A percentile compares a stretch with the other conserved stretches of the same genome.
Evolutionary conservation across 73 alveolate genomes (phyloP).

Genomic region (Tetrahymena elliotti): DNA sequence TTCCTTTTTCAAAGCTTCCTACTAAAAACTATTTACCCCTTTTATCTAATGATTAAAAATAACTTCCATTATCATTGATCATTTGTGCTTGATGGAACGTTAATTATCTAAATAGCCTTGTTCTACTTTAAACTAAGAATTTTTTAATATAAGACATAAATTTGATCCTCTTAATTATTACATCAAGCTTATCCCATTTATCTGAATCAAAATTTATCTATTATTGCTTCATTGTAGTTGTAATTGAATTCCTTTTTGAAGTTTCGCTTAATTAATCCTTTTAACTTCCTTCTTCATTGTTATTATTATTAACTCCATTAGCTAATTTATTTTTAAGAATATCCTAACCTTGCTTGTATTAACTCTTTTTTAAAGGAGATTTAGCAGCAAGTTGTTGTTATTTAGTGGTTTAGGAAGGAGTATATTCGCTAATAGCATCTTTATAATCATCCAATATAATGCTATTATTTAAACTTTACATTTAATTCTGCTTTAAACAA

Average conservation of each 20-base stretch:
- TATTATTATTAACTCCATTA: not conserved
- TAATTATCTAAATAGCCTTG: not conserved
- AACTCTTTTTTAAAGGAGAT: not conserved
- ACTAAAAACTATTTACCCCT: not conserved
- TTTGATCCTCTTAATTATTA: not conserved
- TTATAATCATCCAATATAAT: not conserved
- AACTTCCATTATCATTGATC: not conserved
- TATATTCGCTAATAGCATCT: not conserved
- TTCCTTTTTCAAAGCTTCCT: not conserved
- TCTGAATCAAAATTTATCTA: not conserved
- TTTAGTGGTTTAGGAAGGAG: not conserved
- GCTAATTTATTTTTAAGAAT: not conserved
- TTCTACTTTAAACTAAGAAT: not conserved
- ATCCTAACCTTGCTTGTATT: not conserved
- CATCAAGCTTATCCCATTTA: not conserved
- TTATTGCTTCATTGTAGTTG: not conserved
- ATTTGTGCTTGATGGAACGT: not conserved
- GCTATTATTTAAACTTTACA: not conserved
- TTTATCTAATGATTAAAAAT: not conserved
- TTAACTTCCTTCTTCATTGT: not conserved
- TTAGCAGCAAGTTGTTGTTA: not conserved
- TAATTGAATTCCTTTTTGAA: not conserved
- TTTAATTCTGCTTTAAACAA: not conserved
- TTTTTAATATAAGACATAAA: not conserved
- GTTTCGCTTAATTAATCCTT: not conserved